These are phyloP conservation scores for Tricladium varicosporioides DNA, from an alignment of 2,329 filamentous ascomycete species.

Conservation along the genomic window DNA sequence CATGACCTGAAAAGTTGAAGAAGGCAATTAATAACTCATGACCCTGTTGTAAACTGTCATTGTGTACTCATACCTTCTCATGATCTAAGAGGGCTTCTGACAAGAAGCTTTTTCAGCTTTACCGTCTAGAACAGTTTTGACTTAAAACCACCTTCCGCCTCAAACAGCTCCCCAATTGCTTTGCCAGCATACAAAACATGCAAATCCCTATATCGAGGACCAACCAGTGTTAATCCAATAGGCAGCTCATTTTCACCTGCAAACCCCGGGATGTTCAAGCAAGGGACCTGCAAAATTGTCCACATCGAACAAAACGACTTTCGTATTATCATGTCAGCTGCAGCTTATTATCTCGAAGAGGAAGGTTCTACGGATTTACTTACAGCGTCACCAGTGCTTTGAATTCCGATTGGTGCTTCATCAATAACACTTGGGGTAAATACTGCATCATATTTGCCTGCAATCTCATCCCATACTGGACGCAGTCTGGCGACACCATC, in stretches of 20 bases:
- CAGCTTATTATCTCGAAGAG: neutral
- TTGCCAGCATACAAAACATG: slow-evolving; percentile 42
- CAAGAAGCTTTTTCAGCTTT: neutral
- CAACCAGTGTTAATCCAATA: slow-evolving; percentile 54
- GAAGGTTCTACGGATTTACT: slow-evolving; percentile 29
- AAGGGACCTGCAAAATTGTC: slow-evolving; percentile 54
- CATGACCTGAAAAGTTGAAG: neutral
- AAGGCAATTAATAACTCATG: neutral
- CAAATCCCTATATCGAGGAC: slow-evolving; percentile 44
- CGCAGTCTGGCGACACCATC: slow-evolving; percentile 53
- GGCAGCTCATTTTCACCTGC: slow-evolving; percentile 55
- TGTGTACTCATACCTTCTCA: neutral
- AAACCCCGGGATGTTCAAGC: slow-evolving; percentile 64
- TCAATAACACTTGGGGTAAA: slow-evolving; percentile 57
- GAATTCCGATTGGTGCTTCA: slow-evolving; percentile 55
- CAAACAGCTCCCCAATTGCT: slow-evolving; percentile 40
- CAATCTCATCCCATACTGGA: slow-evolving; percentile 53
- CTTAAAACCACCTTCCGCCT: slow-evolving; percentile 38
- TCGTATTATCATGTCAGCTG: neutral
- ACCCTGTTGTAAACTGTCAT: neutral
- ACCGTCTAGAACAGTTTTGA: slow-evolving; percentile 18
- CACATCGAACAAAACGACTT: slow-evolving; percentile 32
- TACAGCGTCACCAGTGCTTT: slow-evolving; percentile 53
- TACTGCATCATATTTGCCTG: slow-evolving; percentile 50
- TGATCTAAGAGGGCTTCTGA: neutral